Conservation (phyloP, 2,329 filamentous ascomycete species). For the Shiraia bambusicola region DNA sequence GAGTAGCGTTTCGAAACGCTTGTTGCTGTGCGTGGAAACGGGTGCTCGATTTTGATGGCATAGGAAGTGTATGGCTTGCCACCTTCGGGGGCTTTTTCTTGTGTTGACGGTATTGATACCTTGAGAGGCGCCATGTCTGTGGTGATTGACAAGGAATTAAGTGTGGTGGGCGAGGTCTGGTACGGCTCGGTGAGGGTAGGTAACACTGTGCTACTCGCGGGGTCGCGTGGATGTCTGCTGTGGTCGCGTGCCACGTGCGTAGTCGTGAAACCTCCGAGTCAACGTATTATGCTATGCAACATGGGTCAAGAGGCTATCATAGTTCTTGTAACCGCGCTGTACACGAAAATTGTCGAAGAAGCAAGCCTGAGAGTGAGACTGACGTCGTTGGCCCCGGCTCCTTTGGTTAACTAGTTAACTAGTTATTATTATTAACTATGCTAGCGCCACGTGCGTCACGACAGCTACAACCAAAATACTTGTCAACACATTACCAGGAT, state of each 20-base stretch:
- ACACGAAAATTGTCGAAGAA: slow-evolving; percentile 1
- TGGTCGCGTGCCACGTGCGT: slow-evolving; percentile 11
- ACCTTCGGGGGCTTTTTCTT: slow-evolving; percentile 51
- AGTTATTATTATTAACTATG: too few relatives aligned
- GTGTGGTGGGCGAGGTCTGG: not conserved
- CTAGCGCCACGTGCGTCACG: slow-evolving; percentile 17
- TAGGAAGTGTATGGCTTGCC: slow-evolving; percentile 73
- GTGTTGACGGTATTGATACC: slow-evolving; percentile 52
- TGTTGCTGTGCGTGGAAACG: slow-evolving; percentile 73
- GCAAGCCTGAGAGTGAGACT: not conserved
- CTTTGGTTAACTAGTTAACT: too few relatives aligned
- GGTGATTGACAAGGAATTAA: not conserved
- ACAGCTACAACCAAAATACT: too few relatives aligned
- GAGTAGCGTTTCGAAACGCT: slow-evolving; percentile 80
- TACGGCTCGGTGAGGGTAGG: slow-evolving; percentile 3
- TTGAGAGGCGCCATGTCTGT: slow-evolving; percentile 49
- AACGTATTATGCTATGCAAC: not conserved
- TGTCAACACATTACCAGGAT: too few relatives aligned
- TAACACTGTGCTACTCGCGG: not conserved
- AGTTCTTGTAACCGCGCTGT: not conserved
- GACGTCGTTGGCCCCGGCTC: slow-evolving; percentile 16
- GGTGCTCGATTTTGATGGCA: slow-evolving; percentile 74
- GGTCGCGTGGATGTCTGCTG: not conserved
- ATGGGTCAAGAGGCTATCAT: not conserved
- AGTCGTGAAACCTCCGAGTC: not conserved